phyloP scores from a whole-genome alignment of 2,329 filamentous ascomycete genomes.

The Tolypocladium album region DNA sequence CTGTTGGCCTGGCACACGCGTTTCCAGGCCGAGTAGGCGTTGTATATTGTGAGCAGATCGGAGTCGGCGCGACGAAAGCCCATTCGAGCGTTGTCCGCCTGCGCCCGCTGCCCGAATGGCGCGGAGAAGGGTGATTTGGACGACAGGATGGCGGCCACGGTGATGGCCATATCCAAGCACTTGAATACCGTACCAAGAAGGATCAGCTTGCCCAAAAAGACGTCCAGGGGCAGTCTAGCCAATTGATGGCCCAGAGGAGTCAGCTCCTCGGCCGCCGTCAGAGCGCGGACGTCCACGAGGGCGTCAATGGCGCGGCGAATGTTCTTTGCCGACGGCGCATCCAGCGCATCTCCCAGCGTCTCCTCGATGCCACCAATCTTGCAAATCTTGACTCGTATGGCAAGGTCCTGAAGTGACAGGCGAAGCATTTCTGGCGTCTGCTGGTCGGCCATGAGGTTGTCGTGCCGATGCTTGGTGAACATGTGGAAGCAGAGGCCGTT shows the following conservation, averaged over 20 bases:
- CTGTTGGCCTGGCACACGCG: conserved; percentile 60
- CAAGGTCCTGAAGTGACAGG: conserved; percentile 84
- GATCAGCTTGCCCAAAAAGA: conserved; percentile 89
- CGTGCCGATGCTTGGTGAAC: conserved; percentile 83
- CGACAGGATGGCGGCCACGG: conserved; percentile 83
- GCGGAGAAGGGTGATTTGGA: conserved; percentile 91
- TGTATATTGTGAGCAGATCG: conserved; percentile 85
- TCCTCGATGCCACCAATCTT: conserved; percentile 89
- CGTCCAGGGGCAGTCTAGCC: conserved; percentile 81
- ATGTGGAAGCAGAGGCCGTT: conserved; percentile 92
- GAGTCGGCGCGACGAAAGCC: conserved; percentile 81
- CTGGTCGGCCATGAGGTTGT: conserved; percentile 75
- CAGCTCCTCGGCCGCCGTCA: conserved; percentile 71
- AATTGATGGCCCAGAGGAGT: conserved; percentile 81
- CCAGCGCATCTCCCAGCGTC: conserved; percentile 76
- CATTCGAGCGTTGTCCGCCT: conserved; percentile 69
- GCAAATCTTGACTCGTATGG: conserved; percentile 95
- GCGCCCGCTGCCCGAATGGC: conserved; percentile 71
- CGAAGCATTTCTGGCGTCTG: conserved; percentile 96
- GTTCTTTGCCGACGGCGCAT: conserved; percentile 84
- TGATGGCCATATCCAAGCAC: conserved; percentile 84
- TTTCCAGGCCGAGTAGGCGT: conserved; percentile 86
- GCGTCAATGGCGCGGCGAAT: conserved; percentile 89
- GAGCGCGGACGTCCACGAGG: conserved; percentile 81
- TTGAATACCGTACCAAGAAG: conserved; percentile 78